Evolutionary conservation across 1,139 yeast species (phyloP).

Genomic region (Blastobotrys persicus): DNA sequence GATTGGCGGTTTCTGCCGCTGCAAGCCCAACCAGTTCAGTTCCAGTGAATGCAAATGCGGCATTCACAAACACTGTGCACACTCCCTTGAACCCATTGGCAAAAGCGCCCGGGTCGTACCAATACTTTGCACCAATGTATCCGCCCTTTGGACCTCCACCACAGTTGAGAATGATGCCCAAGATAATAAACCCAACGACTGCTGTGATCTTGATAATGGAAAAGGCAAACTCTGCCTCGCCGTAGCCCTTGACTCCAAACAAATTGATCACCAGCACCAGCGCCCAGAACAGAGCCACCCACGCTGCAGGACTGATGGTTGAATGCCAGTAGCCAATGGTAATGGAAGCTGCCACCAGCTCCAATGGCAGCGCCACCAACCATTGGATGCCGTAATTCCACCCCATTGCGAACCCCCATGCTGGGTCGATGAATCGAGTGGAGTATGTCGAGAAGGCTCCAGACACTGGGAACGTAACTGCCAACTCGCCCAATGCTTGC

Average conservation of each 20-base stretch:
- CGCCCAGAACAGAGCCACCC: constrained; percentile 62
- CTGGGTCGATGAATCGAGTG: constrained; percentile 63
- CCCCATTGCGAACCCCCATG: constrained; percentile 78
- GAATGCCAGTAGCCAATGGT: constrained; percentile 65
- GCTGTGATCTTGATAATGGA: constrained; percentile 62
- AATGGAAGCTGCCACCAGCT: constrained; percentile 75
- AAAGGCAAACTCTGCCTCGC: constrained; percentile 71
- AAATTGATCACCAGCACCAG: constrained; percentile 56
- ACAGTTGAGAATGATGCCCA: constrained; percentile 57
- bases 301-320: constrained; percentile 62
- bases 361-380: constrained; percentile 75
- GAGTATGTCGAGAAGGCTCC: constrained; percentile 73
- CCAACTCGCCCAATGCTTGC: constrained; percentile 74
- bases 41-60: constrained; percentile 87
- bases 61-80: constrained; percentile 72
- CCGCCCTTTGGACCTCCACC: constrained; percentile 68
- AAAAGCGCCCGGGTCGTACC: constrained; percentile 64
- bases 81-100: constrained; percentile 74
- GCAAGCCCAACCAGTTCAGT: constrained; percentile 81
- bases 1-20: constrained; percentile 54
- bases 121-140: constrained; percentile 60
- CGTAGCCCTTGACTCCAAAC: constrained; percentile 73
- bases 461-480: constrained; percentile 67
- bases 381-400: constrained; percentile 81
- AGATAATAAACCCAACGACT: constrained; percentile 61